phyloP scores from a whole-genome alignment of 2,329 filamentous ascomycete species.

The Scedosporium apiospermum region DNA sequence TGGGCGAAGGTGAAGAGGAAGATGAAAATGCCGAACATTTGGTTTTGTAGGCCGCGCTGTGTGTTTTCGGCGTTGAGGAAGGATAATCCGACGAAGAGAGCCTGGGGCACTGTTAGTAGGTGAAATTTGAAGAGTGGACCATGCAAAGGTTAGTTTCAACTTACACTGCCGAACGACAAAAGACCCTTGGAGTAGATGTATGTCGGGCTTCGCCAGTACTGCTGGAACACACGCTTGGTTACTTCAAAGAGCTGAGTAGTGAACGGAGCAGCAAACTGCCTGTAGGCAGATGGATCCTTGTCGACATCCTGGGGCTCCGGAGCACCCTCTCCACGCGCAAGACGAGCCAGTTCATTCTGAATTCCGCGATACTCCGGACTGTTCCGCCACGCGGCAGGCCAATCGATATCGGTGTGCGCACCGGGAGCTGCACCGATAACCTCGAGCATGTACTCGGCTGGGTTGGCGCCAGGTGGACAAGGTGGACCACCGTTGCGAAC shows the following conservation, averaged over 20 bases:
- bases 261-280: conserved; percentile 22
- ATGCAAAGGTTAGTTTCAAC: not conserved
- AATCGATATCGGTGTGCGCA: conserved; percentile 35
- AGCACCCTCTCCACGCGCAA: conserved; percentile 15
- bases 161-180: conserved; percentile 12
- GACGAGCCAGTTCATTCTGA: conserved; percentile 14
- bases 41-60: conserved; percentile 58
- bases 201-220: conserved; percentile 34
- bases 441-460: conserved; percentile 59
- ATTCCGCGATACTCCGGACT: conserved; percentile 27
- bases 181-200: conserved; percentile 51
- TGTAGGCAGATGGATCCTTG: conserved; percentile 15
- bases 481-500: conserved; percentile 46
- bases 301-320: not conserved
- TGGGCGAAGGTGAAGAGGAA: conserved; percentile 60
- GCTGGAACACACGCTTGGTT: conserved; percentile 24
- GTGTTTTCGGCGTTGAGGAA: conserved; percentile 53
- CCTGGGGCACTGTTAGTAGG: conserved; percentile 12
- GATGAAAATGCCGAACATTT: conserved; percentile 65
- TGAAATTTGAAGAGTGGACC: not conserved
- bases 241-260: conserved; percentile 22
- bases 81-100: conserved; percentile 59
- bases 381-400: conserved; percentile 33
- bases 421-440: conserved; percentile 29
- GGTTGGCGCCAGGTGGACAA: conserved; percentile 47